Conservation (phyloP, 1,284 basidiomycete genomes). For the Schizophyllum amplum region DNA sequence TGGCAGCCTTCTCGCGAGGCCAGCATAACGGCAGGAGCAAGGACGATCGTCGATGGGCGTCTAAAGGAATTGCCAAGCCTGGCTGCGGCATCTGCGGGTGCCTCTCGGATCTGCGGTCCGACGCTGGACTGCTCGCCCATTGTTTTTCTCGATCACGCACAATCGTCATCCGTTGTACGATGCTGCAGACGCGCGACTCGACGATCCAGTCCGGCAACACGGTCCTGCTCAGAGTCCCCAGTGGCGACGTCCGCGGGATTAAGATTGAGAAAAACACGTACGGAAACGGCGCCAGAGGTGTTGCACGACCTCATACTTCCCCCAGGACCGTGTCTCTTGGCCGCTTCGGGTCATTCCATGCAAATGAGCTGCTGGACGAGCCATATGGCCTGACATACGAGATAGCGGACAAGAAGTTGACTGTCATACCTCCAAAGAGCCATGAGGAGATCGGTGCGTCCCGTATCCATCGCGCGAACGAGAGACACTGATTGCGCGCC, state of each 20-base stretch:
- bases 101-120: too few relatives aligned
- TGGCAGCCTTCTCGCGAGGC: too few relatives aligned
- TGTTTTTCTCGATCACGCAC: constrained; percentile 2
- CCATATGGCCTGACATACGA: constrained; percentile 76
- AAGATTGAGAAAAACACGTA: constrained; percentile 63
- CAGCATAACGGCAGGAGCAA: too few relatives aligned
- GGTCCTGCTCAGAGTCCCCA: constrained; percentile 61
- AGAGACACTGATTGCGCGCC: constrained; percentile 7
- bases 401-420: constrained; percentile 63
- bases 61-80: too few relatives aligned
- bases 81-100: too few relatives aligned
- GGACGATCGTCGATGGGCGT: too few relatives aligned
- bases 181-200: constrained; percentile 15
- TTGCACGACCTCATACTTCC: constrained; percentile 9
- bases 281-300: constrained; percentile 17
- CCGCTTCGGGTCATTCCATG: constrained; percentile 66
- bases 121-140: too few relatives aligned
- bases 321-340: constrained; percentile 58
- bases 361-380: constrained; percentile 62
- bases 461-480: background rate
- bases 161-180: background rate
- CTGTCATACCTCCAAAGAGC: constrained; percentile 49
- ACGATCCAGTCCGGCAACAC: constrained; percentile 54
- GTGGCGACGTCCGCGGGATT: constrained; percentile 57
- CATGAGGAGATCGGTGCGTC: constrained; percentile 65